phyloP scores from a whole-genome alignment of 352 stramenopile species.

The Peronospora destructor region DNA sequence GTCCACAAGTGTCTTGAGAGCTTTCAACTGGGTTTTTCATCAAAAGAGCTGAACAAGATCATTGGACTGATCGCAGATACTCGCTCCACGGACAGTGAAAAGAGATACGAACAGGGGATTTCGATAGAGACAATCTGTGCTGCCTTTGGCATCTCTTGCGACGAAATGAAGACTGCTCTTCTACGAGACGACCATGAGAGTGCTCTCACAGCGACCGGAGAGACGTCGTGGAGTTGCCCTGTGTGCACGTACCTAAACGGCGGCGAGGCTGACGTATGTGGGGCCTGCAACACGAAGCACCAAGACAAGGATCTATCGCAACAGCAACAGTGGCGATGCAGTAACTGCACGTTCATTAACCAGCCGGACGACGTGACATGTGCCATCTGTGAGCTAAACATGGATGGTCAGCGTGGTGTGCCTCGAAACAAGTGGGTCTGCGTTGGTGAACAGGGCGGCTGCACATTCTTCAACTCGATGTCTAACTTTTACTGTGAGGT shows the following conservation, averaged over 20 bases:
- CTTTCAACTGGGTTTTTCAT: constrained; percentile 79
- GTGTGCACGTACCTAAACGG: constrained; percentile 83
- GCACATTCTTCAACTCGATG: constrained; percentile 83
- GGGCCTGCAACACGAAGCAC: constrained; percentile 36
- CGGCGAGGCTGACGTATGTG: constrained; percentile 29
- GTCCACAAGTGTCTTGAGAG: constrained; percentile 81
- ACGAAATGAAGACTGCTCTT: constrained; percentile 53
- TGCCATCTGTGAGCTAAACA: constrained; percentile 77
- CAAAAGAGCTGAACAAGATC: constrained; percentile 78
- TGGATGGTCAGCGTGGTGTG: constrained; percentile 68
- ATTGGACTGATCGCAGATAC: constrained; percentile 67
- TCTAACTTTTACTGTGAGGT: constrained; percentile 86
- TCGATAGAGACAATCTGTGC: constrained; percentile 65
- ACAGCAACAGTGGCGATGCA: constrained; percentile 69
- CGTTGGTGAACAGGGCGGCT: constrained; percentile 73
- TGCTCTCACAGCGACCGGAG: constrained; percentile 10
- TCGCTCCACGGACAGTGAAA: constrained; percentile 32
- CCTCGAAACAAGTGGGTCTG: constrained; percentile 83
- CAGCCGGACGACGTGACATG: constrained; percentile 61
- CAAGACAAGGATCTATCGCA: constrained; percentile 1
- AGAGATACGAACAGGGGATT: constrained; percentile 31
- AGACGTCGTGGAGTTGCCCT: constrained; percentile 49
- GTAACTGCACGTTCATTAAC: constrained; percentile 86
- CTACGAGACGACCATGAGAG: constrained; percentile 37
- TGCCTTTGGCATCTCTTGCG: constrained; percentile 50